phyloP scores from a whole-genome alignment of 106 monocot species.

The Ottelia alismoides region DNA sequence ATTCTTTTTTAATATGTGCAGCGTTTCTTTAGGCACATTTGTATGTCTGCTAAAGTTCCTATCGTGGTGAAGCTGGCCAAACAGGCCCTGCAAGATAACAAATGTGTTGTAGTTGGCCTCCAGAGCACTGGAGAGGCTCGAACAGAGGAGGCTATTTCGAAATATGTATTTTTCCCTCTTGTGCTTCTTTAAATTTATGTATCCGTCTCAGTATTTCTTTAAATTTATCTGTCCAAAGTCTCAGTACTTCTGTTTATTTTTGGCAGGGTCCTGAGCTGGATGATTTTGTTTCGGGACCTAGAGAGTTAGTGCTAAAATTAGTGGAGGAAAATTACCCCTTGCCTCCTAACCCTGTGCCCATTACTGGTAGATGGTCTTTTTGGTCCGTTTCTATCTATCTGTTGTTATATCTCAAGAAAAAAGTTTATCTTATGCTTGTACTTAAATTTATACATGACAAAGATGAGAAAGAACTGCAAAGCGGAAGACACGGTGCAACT shows the following conservation, averaged over 20 bases:
- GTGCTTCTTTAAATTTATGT: constrained; percentile 1
- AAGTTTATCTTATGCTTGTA: constrained; percentile 3
- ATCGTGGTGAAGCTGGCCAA: constrained; percentile 63
- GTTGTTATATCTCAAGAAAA: background rate
- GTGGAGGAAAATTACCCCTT: constrained; percentile 96
- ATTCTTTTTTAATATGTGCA: constrained; percentile 23
- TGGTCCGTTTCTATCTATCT: too few species aligned
- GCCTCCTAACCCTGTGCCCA: constrained; percentile 61
- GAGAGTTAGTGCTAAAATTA: constrained; percentile 81
- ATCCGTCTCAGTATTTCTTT: background rate
- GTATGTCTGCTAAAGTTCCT: constrained; percentile 99
- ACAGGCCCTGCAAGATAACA: constrained; percentile 64
- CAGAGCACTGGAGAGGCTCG: constrained; percentile 99
- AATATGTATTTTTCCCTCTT: constrained; percentile 51
- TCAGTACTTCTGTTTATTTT: background rate
- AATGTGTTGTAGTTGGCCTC: constrained; percentile 97
- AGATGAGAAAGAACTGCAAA: constrained; percentile 54
- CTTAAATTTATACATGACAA: constrained; percentile 49
- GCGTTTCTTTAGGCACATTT: constrained; percentile 95
- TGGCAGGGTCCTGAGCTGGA: constrained; percentile 81
- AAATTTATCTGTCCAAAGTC: background rate
- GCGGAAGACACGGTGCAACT: constrained; percentile 68
- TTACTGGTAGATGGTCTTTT: constrained; percentile 24
- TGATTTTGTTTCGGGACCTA: constrained; percentile 95
- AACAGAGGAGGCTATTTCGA: constrained; percentile 93